A percentile compares a stretch with the other conserved stretches of the same genome.
phyloP scores from a whole-genome alignment of 768 basidiomycete genomes.

The Neoboletus brunneissimus region DNA sequence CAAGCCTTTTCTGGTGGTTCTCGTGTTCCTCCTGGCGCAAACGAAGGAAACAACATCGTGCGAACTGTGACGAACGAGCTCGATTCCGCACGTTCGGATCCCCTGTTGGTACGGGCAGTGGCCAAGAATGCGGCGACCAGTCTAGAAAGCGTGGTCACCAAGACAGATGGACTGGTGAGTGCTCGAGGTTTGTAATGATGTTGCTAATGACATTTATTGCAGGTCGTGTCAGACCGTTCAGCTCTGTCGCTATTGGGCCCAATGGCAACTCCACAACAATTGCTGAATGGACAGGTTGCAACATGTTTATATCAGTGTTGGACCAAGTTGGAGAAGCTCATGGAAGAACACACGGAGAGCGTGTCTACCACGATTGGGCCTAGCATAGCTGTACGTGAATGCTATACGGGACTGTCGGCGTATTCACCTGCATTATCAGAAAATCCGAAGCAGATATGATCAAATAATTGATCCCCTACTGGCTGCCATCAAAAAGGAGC shows the following conservation, averaged over 20 bases:
- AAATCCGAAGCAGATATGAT: constrained; percentile 42
- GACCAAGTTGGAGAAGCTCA: constrained; percentile 24
- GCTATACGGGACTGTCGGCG: not conserved
- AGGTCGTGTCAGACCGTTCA: constrained; percentile 72
- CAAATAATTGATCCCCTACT: constrained; percentile 60
- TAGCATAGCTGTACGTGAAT: constrained; percentile 51
- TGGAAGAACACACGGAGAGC: constrained; percentile 28
- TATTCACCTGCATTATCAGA: constrained; percentile 11
- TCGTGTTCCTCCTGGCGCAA: constrained; percentile 66
- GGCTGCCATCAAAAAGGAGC: constrained; percentile 73
- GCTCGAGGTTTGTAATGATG: not conserved
- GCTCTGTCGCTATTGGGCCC: constrained; percentile 76
- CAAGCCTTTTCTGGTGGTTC: constrained; percentile 72
- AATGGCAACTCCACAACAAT: constrained; percentile 73
- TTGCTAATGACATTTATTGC: not conserved
- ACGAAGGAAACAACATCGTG: constrained; percentile 75
- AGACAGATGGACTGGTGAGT: constrained; percentile 69
- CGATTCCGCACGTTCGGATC: constrained; percentile 52
- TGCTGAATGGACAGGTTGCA: constrained; percentile 72
- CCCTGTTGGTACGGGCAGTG: constrained; percentile 74
- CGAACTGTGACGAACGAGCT: constrained; percentile 86
- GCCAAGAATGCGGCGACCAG: constrained; percentile 69
- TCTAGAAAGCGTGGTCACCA: constrained; percentile 64
- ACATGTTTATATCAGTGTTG: constrained; percentile 51
- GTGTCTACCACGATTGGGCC: constrained; percentile 56